A percentile compares a stretch with the other conserved stretches of the same genome.
These are phyloP conservation scores for Brettanomyces custersianus DNA, from an alignment of 805 yeast species.

Conservation along the genomic window DNA sequence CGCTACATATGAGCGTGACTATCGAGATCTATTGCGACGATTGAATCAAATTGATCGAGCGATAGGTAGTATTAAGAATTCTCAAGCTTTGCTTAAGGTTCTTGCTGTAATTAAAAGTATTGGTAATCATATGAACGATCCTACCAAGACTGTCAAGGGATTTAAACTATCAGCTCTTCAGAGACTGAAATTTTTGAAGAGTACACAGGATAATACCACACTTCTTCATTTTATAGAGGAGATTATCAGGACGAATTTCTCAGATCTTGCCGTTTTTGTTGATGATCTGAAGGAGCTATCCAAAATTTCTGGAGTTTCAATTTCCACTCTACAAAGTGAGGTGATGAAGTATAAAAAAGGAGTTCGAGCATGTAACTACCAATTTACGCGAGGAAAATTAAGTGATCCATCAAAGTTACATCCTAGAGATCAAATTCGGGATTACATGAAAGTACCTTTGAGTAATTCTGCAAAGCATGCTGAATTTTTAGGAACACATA, in stretches of 20 bases:
- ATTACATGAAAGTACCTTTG: slow-evolving; percentile 36
- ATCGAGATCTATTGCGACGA: slow-evolving; percentile 48
- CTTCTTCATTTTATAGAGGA: slow-evolving; percentile 70
- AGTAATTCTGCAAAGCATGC: slow-evolving; percentile 34
- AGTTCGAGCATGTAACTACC: slow-evolving; percentile 41
- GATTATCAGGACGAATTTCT: slow-evolving; percentile 54
- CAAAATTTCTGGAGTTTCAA: slow-evolving; percentile 49
- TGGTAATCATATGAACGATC: slow-evolving; percentile 76
- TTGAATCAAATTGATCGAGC: slow-evolving; percentile 53
- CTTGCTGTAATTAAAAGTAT: slow-evolving; percentile 60
- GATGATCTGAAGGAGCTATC: slow-evolving; percentile 47
- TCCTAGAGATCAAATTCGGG: slow-evolving; percentile 54
- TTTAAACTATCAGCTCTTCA: slow-evolving; percentile 62
- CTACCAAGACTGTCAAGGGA: slow-evolving; percentile 58
- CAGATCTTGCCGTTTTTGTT: slow-evolving; percentile 52
- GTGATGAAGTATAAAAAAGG: slow-evolving; percentile 44
- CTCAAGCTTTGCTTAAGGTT: slow-evolving; percentile 46
- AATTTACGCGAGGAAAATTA: slow-evolving; percentile 54
- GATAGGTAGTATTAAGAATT: slow-evolving; percentile 41
- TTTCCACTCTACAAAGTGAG: slow-evolving; percentile 55
- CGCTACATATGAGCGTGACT: slow-evolving; percentile 54
- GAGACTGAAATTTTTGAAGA: slow-evolving; percentile 64
- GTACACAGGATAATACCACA: slow-evolving; percentile 58
- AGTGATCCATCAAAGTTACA: slow-evolving; percentile 56
- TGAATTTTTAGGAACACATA: slow-evolving; percentile 36